Conservation (phyloP, 192 early-diverging fungal species). For the Linnemannia schmuckeri region DNA sequence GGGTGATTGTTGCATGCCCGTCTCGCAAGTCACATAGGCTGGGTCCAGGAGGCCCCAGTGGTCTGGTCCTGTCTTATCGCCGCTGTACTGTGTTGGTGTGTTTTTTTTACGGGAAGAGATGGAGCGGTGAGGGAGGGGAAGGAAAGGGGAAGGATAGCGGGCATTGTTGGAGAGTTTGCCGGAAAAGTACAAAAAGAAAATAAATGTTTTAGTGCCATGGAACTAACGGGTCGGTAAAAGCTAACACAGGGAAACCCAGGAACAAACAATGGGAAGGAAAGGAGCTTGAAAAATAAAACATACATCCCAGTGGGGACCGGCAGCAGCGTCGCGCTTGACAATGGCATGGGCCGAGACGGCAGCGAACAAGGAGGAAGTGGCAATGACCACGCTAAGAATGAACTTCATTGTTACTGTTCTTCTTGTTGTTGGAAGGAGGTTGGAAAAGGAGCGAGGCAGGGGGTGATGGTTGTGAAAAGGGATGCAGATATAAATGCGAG, state of each 20-base stretch:
- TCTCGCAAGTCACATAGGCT: constrained; percentile 26
- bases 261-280: neutral
- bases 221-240: neutral
- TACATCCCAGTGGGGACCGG: constrained; percentile 10
- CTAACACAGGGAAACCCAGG: neutral
- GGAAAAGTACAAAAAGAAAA: neutral
- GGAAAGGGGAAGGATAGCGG: neutral
- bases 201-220: neutral
- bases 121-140: too few relatives aligned
- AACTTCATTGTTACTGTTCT: constrained; percentile 4
- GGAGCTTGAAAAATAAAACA: neutral
- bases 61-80: neutral
- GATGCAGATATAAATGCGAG: neutral
- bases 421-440: neutral
- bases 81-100: constrained; percentile 5
- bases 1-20: constrained; percentile 64
- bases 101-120: neutral
- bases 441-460: neutral
- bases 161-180: too few relatives aligned
- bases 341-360: neutral
- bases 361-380: neutral
- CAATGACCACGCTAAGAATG: neutral
- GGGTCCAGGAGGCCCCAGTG: constrained; percentile 47
- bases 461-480: neutral
- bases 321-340: neutral